Evolutionary conservation across 2,329 filamentous ascomycete genomes (phyloP).

Genomic region (Aaosphaeria arxii): DNA sequence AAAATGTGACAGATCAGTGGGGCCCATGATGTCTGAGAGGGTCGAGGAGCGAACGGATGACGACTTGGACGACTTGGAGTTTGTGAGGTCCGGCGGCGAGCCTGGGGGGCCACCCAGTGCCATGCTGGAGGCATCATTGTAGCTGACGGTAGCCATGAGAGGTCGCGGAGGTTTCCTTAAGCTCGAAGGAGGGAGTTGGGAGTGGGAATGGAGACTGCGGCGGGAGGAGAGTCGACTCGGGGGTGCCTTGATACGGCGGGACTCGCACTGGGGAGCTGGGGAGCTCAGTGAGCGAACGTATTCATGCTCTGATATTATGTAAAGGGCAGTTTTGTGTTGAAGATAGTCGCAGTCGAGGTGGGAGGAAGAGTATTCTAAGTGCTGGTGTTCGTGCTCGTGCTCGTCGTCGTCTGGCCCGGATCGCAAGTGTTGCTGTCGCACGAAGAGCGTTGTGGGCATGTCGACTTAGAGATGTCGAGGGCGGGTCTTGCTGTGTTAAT

Average conservation of each 20-base stretch:
- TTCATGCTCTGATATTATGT: constrained; percentile 35
- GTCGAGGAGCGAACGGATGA: constrained; percentile 81
- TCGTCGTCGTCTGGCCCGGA: constrained; percentile 10
- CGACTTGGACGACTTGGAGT: constrained; percentile 86
- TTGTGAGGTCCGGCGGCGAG: constrained; percentile 75
- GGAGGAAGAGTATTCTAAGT: not conserved
- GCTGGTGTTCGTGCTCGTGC: constrained; percentile 1
- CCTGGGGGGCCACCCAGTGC: constrained; percentile 51
- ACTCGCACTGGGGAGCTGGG: constrained; percentile 18
- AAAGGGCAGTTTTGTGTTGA: constrained; percentile 22
- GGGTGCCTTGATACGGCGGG: constrained; percentile 12
- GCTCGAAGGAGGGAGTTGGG: not conserved
- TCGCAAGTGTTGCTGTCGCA: constrained; percentile 15
- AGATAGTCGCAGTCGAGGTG: constrained; percentile 10
- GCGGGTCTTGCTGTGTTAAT: constrained; percentile 18
- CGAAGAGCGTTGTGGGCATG: constrained; percentile 26
- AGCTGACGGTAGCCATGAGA: constrained; percentile 33
- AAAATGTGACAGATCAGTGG: constrained; percentile 76
- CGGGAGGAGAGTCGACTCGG: not conserved
- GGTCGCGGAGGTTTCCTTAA: constrained; percentile 24
- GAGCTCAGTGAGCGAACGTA: constrained; percentile 32
- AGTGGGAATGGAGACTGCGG: too few relatives aligned
- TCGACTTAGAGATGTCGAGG: constrained; percentile 3
- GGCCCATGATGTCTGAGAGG: constrained; percentile 59
- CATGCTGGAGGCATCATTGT: constrained; percentile 20